Evolutionary conservation across 345 rosid species (phyloP), one percentile per base, ranked within the genome.

Genomic region (Reutealis trisperma): DNA sequence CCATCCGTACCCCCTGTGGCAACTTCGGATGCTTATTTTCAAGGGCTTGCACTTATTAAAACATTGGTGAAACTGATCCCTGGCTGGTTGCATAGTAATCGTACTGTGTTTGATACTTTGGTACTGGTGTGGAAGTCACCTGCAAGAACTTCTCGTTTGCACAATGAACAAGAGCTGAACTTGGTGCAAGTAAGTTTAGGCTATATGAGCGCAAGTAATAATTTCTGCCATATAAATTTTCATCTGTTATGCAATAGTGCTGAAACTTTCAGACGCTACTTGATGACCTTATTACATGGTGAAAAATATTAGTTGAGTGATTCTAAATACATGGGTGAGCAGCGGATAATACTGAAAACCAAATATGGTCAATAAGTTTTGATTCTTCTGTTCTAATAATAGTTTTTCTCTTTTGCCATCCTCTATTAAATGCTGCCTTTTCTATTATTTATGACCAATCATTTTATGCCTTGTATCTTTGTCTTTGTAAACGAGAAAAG

Each of bases 91-190:
- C 98, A 91, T 85, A 89, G 87, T 85, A 96, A 93, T 74, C 90
- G 83, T 77, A 52, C 68, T 69, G 99, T 96, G 75, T 96, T 96
- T 83, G 97, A 96, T 84, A 91, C 94, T 19, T 76, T 96, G 81
- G 92, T 92, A 67, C 89, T 84, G 83, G 85, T 93, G 64, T 96
- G 99, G 99, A 96, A 96, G 80, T 96, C 99, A 67, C 92, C 96
- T 42, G 90, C 89, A 30, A 93, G 99, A 84, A 86, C 89, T 79
- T 84, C 97, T 79, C 98, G 99, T 75, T 86, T 96, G 86, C 90
- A 84, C 63, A 93, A 87, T 82, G 99, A 96, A 79, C 99, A 93
- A 77, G 99, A 96, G 86, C 86, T 92, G 83, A 91, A 92, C 83
- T 88, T 96, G 63, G 94, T 96, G 70, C 99, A 93, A 83, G 99